Evolutionary conservation across 1,284 basidiomycete genomes (phyloP), one percentile per base, ranked within the genome.

Genomic region (Vanrija humicola): DNA sequence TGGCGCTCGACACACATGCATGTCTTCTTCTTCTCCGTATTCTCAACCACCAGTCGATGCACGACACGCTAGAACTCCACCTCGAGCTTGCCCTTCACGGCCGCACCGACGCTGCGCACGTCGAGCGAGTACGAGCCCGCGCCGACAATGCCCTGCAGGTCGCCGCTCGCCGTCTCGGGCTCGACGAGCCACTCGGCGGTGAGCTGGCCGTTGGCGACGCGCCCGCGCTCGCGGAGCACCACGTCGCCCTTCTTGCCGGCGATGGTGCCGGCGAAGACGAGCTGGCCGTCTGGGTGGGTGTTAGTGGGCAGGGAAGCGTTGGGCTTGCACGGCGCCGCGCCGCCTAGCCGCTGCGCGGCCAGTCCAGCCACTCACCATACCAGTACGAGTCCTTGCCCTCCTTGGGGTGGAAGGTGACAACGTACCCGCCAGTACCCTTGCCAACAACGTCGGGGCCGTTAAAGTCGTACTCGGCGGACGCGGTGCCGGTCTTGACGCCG

Each of bases 231-330:
- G 19, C 46, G 46, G 46, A 53, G 43, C 38, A 48, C 46, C 21
- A 53, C 38, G 16, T 26, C 40, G 19, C 52, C 52, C 40, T 48
- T 15, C 52, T 53, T 53, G 28, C 52, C 52, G 15, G 23, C n/a
- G 52, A 53, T 53, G 25, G 46, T 53, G 46, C 52, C 52, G 29
- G 47, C 52, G 40, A 53, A 53, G 46, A 53, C 25, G 52, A 53
- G 43, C 40, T 53, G 52, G 16, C 52, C 52, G 42, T 47, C 52
- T 43, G 34, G 26, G 43, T 25, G 43, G 21, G 43, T 45, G 21
- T 21, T 28, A 26, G 15, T 16, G 15, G 42, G 21, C 21, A 23
- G 21, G n/a, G n/a, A n/a, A n/a, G n/a, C n/a, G n/a, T n/a, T n/a
- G n/a, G n/a, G n/a, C n/a, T n/a, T n/a, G n/a, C n/a, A n/a, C n/a